Evolutionary conservation across 176 grass and related monocot species (phyloP), one percentile per base, ranked within the genome.

Genomic region (Canna indica): DNA sequence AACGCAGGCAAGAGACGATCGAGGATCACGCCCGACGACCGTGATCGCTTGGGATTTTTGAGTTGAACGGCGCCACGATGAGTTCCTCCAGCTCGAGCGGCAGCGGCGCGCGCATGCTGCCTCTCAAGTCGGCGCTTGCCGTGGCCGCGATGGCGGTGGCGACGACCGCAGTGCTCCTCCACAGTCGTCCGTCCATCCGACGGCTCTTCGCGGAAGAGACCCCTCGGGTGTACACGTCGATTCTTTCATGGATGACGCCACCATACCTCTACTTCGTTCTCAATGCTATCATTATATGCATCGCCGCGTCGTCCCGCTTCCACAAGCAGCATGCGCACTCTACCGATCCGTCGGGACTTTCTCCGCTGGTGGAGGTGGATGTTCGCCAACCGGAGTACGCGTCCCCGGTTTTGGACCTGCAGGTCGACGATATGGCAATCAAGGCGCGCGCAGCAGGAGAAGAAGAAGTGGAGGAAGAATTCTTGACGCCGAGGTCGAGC

Each of bases 261-360:
- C 93, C 93, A 9, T 97, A 92, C 76, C 80, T 97, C 10, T 92
- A 90, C 77, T 64, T 97, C 72, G 68, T 92, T 77, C 85, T 97
- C 80, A 97, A 97, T 77, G 88, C 68, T 54, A 92, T 97, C 77
- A 97, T 97, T 69, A 46, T 97, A 75, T 97, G 81, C 68, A 97
- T 97, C 76, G 94, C 84, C 36, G 94, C 89, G 0, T 92, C 86
- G 1, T 90, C 94, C 12, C 75, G 82, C 36, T 97, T 90, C 88
- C 86, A 85, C 34, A 66, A 67, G 25, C 71, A 3, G 61, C 28
- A 65, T 15, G 2, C 36, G 31, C 12, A 25, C 35, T 1, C 63
- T 39, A 12, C 64, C 5, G 85, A 18, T 11, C 52, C 30, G 1
- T 59, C 20, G 8, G 16, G 28, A 29, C 70, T 20, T 38, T 35